Evolutionary conservation across 345 rosid species (phyloP), one percentile per base, ranked within the genome.

Genomic region (Hibiscus mutabilis): DNA sequence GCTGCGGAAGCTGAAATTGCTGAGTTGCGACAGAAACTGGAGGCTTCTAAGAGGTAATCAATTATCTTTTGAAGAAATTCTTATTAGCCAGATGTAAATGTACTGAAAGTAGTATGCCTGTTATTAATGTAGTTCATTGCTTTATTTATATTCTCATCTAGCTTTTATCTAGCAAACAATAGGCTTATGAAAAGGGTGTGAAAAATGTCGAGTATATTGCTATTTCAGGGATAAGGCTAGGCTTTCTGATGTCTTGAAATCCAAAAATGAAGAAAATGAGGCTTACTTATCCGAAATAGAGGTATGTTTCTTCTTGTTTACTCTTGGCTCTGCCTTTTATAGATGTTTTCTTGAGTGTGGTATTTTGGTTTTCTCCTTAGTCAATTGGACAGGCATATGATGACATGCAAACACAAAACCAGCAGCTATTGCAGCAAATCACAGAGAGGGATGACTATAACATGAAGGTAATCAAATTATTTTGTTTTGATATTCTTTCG

Each of bases 1-100:
- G 88, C 97, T 79, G 94, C 97, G 19, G 99, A 96, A 84, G 97
- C 98, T 69, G 99, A 92, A 83, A 91, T 96, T 86, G 94, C 94
- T 79, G 99, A 92, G 70, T 75, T 87, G 83, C 86, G 97, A 78
- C 97, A 87, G 82, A 91, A 81, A 74, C 80, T 87, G 74, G 96
- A 96, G 73, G 85, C 82, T 81, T 86, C 90, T 70, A 96, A 83
- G 84, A 88, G 98, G 99, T 92, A 53, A 18, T 56, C 76, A 44
- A 40, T 66, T 79, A 19, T 55, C 59, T 55, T 55, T 57, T 27
- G 16, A 27, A n/a, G 42, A 49, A 46, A 27, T 67, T 67, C 42
- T 29, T 25, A 2, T 16, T 27, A 49, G 58, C 40, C 24, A 25
- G 15, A 29, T 8, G 0, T 51, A 47, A 49, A 37, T 15, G 18